Evolutionary conservation across 352 stramenopile genomes (phyloP).

Genomic region (Phytophthora nicotianae): DNA sequence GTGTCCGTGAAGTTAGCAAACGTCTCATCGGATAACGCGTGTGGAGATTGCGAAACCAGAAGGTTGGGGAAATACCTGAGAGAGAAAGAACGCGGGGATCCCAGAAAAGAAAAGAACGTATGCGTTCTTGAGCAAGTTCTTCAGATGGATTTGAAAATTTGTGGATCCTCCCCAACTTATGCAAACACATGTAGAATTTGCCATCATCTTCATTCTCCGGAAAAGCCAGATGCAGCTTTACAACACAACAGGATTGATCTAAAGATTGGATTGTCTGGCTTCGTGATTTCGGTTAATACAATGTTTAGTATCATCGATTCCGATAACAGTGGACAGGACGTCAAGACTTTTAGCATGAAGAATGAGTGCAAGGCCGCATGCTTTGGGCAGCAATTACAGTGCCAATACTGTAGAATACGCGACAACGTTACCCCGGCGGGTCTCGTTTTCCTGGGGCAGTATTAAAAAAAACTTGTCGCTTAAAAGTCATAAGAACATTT

Average conservation of each 20-base stretch:
- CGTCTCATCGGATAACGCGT: conserved; percentile 2
- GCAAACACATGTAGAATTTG: not conserved
- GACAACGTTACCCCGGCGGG: too few relatives aligned
- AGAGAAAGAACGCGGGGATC: not conserved
- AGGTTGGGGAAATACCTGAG: not conserved
- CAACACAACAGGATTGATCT: not conserved
- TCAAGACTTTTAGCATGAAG: too few relatives aligned
- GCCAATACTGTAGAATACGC: too few relatives aligned
- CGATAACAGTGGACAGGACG: too few relatives aligned
- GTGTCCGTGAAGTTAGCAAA: conserved; percentile 7
- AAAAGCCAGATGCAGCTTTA: not conserved
- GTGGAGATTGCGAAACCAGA: not conserved
- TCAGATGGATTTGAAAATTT: conserved; percentile 2
- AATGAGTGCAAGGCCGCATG: too few relatives aligned
- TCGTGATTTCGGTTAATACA: too few relatives aligned
- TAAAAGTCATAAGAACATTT: too few relatives aligned
- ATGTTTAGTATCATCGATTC: too few relatives aligned
- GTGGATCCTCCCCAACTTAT: not conserved
- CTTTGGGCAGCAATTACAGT: too few relatives aligned
- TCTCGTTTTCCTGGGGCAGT: too few relatives aligned
- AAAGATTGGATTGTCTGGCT: not conserved
- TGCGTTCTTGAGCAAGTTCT: not conserved
- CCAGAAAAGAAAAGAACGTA: not conserved
- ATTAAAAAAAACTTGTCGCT: too few relatives aligned
- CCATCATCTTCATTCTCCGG: not conserved